A percentile compares a stretch with the other conserved stretches of the same genome.
Conservation (phyloP, 768 basidiomycete species). For the Lactarius sanguifluus region DNA sequence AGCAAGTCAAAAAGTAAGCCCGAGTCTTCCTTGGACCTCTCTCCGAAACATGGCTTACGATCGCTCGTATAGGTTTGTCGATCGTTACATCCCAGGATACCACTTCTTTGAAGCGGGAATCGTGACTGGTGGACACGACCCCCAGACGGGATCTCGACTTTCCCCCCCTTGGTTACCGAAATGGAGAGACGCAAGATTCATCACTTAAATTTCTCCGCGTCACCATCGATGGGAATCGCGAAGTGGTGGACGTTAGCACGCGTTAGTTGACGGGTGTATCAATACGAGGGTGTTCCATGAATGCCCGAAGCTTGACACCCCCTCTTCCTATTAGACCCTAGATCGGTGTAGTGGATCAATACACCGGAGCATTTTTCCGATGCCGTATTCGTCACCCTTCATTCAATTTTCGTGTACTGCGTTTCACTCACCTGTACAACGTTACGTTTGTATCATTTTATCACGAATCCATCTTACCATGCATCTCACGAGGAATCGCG, state of each 20-base stretch:
- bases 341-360: neutral
- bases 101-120: constrained; percentile 78
- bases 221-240: constrained; percentile 54
- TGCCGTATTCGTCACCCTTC: neutral
- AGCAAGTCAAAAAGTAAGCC: constrained; percentile 56
- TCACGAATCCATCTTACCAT: neutral
- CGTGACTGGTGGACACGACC: constrained; percentile 34
- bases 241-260: constrained; percentile 41
- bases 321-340: neutral
- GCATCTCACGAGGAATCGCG: neutral
- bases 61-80: constrained; percentile 62
- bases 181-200: constrained; percentile 29
- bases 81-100: constrained; percentile 93
- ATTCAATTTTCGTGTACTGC: neutral
- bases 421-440: neutral
- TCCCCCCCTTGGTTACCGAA: constrained; percentile 49
- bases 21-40: neutral
- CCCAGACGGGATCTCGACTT: constrained; percentile 21
- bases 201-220: constrained; percentile 42
- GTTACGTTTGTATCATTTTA: neutral
- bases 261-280: constrained; percentile 39
- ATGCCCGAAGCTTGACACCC: neutral
- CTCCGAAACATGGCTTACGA: neutral
- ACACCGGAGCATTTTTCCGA: neutral
- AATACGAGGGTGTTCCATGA: neutral